Conservation (phyloP, 768 basidiomycete genomes). For the Vararia minispora region DNA sequence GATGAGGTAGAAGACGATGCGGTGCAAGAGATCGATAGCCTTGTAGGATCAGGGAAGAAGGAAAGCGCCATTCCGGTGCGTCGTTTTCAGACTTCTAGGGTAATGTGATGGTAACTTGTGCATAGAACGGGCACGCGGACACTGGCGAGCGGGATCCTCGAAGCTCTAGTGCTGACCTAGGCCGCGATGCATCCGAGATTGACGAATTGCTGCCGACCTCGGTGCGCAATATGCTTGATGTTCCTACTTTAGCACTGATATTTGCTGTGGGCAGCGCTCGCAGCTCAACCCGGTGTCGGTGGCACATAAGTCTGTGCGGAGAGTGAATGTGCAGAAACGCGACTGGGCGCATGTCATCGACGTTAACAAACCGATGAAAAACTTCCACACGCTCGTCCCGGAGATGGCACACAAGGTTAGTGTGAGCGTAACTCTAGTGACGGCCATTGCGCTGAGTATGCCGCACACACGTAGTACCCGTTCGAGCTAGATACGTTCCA, state of each 20-base stretch:
- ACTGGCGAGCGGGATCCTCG: slow-evolving; percentile 13
- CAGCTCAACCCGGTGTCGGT: slow-evolving; percentile 45
- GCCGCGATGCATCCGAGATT: slow-evolving; percentile 34
- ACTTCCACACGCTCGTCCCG: slow-evolving; percentile 88
- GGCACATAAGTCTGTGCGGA: slow-evolving; percentile 28
- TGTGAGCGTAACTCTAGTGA: background rate
- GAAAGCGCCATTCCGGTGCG: slow-evolving; percentile 7
- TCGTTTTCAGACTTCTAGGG: slow-evolving; percentile 5
- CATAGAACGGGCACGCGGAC: slow-evolving; percentile 6
- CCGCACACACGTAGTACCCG: slow-evolving; percentile 58
- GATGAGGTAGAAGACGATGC: slow-evolving; percentile 40
- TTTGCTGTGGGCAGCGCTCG: slow-evolving; percentile 30
- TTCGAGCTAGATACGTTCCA: slow-evolving; percentile 98
- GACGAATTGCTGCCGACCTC: slow-evolving; percentile 57
- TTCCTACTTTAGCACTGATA: slow-evolving; percentile 4
- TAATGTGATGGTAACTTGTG: slow-evolving; percentile 1
- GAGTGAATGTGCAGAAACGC: slow-evolving; percentile 55
- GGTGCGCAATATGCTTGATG: slow-evolving; percentile 13
- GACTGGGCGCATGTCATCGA: slow-evolving; percentile 99
- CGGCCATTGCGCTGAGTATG: background rate
- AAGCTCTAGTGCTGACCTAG: background rate
- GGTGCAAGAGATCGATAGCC: slow-evolving; percentile 23
- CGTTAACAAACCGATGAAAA: slow-evolving; percentile 77
- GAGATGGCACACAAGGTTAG: slow-evolving; percentile 88
- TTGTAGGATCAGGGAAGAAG: no score